Evolutionary conservation across 2,329 filamentous ascomycete species (phyloP).

Genomic region (Cryphonectria carpinicola): DNA sequence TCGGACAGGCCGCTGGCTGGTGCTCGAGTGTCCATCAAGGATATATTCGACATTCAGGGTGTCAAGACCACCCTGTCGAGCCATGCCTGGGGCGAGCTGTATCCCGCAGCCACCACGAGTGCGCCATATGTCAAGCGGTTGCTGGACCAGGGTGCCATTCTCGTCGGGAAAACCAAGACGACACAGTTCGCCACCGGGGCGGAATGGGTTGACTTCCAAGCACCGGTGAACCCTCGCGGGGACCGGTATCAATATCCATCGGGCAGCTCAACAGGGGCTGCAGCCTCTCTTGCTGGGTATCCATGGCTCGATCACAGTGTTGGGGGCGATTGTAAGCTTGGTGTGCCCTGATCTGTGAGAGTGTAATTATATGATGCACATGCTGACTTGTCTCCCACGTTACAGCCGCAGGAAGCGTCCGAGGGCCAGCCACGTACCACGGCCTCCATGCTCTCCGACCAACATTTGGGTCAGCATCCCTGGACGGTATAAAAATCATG

Average conservation of each 20-base stretch:
- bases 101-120: constrained; percentile 49
- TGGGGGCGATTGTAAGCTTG: constrained; percentile 37
- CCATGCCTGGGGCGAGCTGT: constrained; percentile 59
- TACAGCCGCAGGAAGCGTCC: constrained; percentile 20
- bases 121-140: constrained; percentile 57
- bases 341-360: constrained; percentile 36
- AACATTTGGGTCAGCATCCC: constrained; percentile 16
- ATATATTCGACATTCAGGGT: constrained; percentile 47
- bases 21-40: constrained; percentile 41
- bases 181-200: constrained; percentile 43
- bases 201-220: constrained; percentile 34
- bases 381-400: background rate
- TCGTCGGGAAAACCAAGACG: constrained; percentile 58
- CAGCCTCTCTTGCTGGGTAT: constrained; percentile 32
- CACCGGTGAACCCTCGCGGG: constrained; percentile 37
- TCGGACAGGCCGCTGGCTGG: constrained; percentile 42
- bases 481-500: constrained; percentile 17
- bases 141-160: constrained; percentile 61
- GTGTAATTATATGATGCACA: background rate
- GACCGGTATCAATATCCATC: constrained; percentile 34
- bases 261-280: constrained; percentile 32
- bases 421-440: constrained; percentile 20
- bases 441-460: constrained; percentile 25
- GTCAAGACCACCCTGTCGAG: constrained; percentile 61
- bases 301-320: constrained; percentile 34